Base-by-base conservation (phyloP, 768 basidiomycete species). In the Mycena capillaripes region DNA sequence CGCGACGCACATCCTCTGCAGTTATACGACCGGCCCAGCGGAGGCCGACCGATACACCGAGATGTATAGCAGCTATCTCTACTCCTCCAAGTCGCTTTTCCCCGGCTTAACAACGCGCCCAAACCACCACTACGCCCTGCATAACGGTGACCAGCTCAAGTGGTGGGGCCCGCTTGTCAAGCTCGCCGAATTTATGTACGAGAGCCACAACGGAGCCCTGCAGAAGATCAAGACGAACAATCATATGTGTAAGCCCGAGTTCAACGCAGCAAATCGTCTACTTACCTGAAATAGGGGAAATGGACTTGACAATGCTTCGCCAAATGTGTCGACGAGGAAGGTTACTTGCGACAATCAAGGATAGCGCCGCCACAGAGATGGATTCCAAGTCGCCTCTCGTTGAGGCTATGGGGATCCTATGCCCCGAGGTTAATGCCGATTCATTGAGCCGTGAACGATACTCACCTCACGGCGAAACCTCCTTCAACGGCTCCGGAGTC, bases 91-190 rank as follows among this genome's bases (percentile, higher is more conserved):
- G 46, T 27, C 66, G 7, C 57, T 68, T 50, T 68, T 68, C 58
- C 66, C 66, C 12, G 67, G 48, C 19, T 59, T 69, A n/a, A 55
- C 58, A 2, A 69, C 59, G 11, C 58, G 59, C 30, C 67, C 67
- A n/a, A 61, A 61, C 38, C 59, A 65, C 27, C 62, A 64, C 32
- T 64, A 23, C 46, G 17, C 64, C 27, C 64, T 68, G 69, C 75
- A 76, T 53, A 58, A 50, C 21, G 44, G 34, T 21, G 57, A 68
- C 2, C 61, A 53, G 21, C 17, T 76, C 19, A 73, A 67, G 52
- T 72, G 67, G 66, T 76, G 76, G 76, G 76, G 76, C 10, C 71
- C 71, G 29, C 40, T 76, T 23, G 9, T 61, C 6, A 34, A 23
- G 17, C 62, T 76, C 25, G 8, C 9, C 65, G 69, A 76, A 48